Percentiles rank a stretch among this genome's conserved stretches.
phyloP scores from a whole-genome alignment of 1,284 basidiomycete genomes.

The Pseudozyma hubeiensis region DNA sequence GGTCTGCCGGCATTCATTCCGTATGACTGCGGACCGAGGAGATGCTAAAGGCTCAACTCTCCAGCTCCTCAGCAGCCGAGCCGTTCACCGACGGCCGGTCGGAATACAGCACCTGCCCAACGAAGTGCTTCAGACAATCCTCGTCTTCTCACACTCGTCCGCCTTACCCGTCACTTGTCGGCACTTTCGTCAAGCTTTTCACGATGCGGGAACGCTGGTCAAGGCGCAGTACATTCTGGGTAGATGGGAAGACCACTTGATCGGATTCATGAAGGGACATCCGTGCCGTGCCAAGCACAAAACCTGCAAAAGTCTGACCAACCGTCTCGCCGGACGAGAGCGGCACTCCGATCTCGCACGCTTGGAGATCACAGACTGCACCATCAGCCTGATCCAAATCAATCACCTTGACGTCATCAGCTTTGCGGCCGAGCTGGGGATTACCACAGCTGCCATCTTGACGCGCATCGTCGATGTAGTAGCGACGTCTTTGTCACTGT shows the following conservation, averaged over 20 bases:
- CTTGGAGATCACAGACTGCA: conserved; percentile 1
- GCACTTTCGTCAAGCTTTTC: conserved; percentile 21
- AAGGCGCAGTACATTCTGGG: conserved; percentile 25
- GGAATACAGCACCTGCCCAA: conserved; percentile 33
- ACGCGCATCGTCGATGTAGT: conserved; percentile 3
- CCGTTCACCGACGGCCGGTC: not conserved
- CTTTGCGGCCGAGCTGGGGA: conserved; percentile 24
- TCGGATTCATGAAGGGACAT: not conserved
- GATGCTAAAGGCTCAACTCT: not conserved
- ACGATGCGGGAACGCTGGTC: conserved; percentile 1
- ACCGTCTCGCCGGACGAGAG: conserved; percentile 6
- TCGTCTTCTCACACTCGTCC: conserved; percentile 25
- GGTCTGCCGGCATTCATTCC: conserved; percentile 23
- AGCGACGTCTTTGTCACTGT: not conserved
- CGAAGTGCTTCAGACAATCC: conserved; percentile 32
- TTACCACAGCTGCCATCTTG: conserved; percentile 22
- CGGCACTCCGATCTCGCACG: not conserved
- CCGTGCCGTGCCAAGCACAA: conserved; percentile 23
- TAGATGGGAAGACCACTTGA: conserved; percentile 25
- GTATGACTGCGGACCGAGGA: conserved; percentile 32
- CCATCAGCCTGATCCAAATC: not conserved
- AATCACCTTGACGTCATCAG: conserved; percentile 17
- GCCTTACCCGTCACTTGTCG: conserved; percentile 20
- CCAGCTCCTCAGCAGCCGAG: conserved; percentile 1
- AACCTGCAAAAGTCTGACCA: conserved; percentile 9